Evolutionary conservation across 345 rosid genomes (phyloP).

Genomic region (Draba incana): DNA sequence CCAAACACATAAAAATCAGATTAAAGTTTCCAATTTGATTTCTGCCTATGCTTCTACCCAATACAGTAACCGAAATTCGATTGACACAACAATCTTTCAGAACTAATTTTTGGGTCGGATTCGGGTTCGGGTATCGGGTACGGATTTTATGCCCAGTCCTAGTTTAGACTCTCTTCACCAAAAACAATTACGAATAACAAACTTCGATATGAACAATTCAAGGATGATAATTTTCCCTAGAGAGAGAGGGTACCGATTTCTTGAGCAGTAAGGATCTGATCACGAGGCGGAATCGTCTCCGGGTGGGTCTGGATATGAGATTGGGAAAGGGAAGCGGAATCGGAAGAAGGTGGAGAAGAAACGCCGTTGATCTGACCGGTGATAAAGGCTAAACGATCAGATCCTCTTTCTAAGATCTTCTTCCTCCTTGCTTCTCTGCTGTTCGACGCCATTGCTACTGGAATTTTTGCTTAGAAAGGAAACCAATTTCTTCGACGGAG

Average conservation of each 20-base stretch:
- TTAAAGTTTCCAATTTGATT: constrained; percentile 9
- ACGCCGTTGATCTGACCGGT: constrained; percentile 57
- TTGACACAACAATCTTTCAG: not conserved
- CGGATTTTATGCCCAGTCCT: no score
- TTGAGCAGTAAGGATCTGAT: constrained; percentile 36
- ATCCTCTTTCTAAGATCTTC: constrained; percentile 72
- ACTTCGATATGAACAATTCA: constrained; percentile 11
- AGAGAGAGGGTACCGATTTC: constrained; percentile 39
- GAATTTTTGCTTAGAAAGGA: not conserved
- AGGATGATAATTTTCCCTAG: not conserved
- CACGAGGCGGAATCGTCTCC: constrained; percentile 28
- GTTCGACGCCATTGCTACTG: constrained; percentile 47
- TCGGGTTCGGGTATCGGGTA: no score
- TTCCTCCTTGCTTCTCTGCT: constrained; percentile 79
- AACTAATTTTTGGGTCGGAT: no score
- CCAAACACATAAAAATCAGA: constrained; percentile 6
- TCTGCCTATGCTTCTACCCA: constrained; percentile 4
- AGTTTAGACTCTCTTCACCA: not conserved
- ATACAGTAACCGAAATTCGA: not conserved
- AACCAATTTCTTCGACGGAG: constrained; percentile 10
- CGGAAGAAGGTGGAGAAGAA: constrained; percentile 54
- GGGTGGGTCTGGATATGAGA: constrained; percentile 20
- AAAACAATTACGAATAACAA: constrained; percentile 1
- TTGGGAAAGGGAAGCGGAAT: constrained; percentile 32
- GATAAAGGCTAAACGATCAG: constrained; percentile 85